A percentile compares a stretch with the other conserved stretches of the same genome.
Conservation (phyloP, 23 red algal genomes). For the Gracilaria caudata region DNA sequence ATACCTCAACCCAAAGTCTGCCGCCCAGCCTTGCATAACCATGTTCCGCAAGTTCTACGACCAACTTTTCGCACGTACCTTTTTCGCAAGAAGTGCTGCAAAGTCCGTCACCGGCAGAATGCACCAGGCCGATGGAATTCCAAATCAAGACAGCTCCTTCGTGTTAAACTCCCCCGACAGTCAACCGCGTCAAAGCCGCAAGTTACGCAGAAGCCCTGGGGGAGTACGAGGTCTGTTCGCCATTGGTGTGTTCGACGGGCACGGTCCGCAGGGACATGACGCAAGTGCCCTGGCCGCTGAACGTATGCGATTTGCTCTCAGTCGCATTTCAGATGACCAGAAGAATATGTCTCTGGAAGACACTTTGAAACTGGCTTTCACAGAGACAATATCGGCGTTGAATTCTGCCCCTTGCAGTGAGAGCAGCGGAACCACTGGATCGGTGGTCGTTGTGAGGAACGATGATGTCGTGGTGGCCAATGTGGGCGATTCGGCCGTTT, state of each 20-base stretch:
- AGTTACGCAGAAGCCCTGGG: background rate
- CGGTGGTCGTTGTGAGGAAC: constrained; percentile 51
- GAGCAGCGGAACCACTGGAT: constrained; percentile 49
- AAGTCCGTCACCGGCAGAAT: constrained; percentile 26
- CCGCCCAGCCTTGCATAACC: background rate
- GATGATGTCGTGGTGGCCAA: constrained; percentile 54
- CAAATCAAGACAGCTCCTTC: constrained; percentile 62
- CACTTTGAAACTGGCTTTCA: constrained; percentile 23
- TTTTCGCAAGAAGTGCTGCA: background rate
- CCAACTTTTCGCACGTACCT: background rate
- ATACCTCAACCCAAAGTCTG: background rate
- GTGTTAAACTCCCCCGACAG: constrained; percentile 12
- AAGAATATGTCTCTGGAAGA: constrained; percentile 25
- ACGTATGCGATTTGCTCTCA: constrained; percentile 25
- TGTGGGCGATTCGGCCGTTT: constrained; percentile 50
- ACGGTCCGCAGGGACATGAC: constrained; percentile 34
- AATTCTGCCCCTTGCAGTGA: constrained; percentile 27
- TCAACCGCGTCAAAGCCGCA: background rate
- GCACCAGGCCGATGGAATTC: constrained; percentile 33
- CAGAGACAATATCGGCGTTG: constrained; percentile 27
- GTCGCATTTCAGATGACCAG: constrained; percentile 23
- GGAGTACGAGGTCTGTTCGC: constrained; percentile 40
- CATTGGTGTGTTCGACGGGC: constrained; percentile 63
- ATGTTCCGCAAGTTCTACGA: constrained; percentile 15
- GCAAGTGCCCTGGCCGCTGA: constrained; percentile 43